phyloP scores from a whole-genome alignment of 2,329 filamentous ascomycete genomes.

The Fusarium tanahbumbuense region DNA sequence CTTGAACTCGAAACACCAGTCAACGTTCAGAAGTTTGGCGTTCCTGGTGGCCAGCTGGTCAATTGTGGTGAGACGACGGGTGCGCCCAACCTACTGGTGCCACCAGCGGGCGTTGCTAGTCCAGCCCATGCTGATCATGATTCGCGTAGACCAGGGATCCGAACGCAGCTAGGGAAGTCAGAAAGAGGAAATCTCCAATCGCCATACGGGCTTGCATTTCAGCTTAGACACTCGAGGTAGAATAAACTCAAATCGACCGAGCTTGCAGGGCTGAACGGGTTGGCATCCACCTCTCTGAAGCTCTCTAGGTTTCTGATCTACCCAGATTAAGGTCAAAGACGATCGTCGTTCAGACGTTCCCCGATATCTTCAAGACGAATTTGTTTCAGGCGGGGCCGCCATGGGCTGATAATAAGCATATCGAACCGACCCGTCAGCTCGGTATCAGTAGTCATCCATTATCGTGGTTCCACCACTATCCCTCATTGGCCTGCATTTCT shows the following conservation, averaged over 20 bases:
- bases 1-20: constrained; percentile 8
- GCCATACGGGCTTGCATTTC: constrained; percentile 33
- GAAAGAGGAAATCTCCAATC: constrained; percentile 35
- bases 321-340: neutral
- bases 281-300: constrained; percentile 17
- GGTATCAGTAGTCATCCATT: constrained; percentile 20
- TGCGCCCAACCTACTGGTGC: constrained; percentile 31
- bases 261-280: constrained; percentile 44
- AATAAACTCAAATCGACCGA: constrained; percentile 18
- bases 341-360: neutral
- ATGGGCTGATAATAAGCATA: constrained; percentile 23
- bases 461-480: constrained; percentile 21
- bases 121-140: constrained; percentile 25
- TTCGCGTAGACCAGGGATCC: constrained; percentile 39
- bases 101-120: constrained; percentile 38
- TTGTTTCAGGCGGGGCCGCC: constrained; percentile 3
- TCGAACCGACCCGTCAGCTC: constrained; percentile 13
- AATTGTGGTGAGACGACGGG: constrained; percentile 42
- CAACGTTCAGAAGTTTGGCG: constrained; percentile 13
- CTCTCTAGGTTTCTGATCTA: constrained; percentile 17
- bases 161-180: constrained; percentile 39
- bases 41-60: constrained; percentile 33
- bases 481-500: constrained; percentile 10
- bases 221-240: constrained; percentile 28
- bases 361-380: neutral